phyloP scores from a whole-genome alignment of 2,329 filamentous ascomycete species.

The Venturia asperata region DNA sequence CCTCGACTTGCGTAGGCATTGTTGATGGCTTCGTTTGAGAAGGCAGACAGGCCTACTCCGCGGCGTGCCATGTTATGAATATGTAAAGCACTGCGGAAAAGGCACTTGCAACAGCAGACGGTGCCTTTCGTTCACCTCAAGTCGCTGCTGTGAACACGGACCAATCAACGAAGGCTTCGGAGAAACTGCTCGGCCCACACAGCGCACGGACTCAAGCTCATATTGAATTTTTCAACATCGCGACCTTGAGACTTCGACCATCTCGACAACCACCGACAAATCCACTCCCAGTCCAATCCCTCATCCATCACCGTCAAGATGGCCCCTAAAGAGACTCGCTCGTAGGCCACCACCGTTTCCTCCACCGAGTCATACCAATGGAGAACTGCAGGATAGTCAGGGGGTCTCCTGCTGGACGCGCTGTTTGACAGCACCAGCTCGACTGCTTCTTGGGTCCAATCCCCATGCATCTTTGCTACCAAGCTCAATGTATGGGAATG shows the following conservation, averaged over 20 bases:
- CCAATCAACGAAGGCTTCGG: constrained; percentile 7
- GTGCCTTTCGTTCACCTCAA: neutral
- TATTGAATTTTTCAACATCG: neutral
- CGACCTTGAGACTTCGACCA: neutral
- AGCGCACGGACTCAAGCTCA: neutral
- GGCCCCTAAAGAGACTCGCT: constrained; percentile 15
- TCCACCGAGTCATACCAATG: constrained; percentile 27
- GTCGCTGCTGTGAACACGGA: neutral
- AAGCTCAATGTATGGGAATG: constrained; percentile 50
- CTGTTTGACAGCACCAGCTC: constrained; percentile 59
- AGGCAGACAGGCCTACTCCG: constrained; percentile 81
- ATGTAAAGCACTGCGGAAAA: neutral
- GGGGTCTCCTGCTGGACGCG: constrained; percentile 63
- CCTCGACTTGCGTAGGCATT: constrained; percentile 90
- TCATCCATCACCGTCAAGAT: constrained; percentile 13
- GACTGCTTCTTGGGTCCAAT: constrained; percentile 61
- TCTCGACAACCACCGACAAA: neutral
- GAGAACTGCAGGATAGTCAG: constrained; percentile 60
- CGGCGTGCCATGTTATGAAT: constrained; percentile 44
- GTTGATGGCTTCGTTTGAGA: constrained; percentile 74
- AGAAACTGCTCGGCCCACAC: neutral
- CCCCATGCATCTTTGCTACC: constrained; percentile 47
- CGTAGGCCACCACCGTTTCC: constrained; percentile 12
- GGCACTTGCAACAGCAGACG: neutral
- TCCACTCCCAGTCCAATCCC: constrained; percentile 7